Base-by-base conservation (phyloP, 1,284 basidiomycete genomes). In the Grifola frondosa region DNA sequence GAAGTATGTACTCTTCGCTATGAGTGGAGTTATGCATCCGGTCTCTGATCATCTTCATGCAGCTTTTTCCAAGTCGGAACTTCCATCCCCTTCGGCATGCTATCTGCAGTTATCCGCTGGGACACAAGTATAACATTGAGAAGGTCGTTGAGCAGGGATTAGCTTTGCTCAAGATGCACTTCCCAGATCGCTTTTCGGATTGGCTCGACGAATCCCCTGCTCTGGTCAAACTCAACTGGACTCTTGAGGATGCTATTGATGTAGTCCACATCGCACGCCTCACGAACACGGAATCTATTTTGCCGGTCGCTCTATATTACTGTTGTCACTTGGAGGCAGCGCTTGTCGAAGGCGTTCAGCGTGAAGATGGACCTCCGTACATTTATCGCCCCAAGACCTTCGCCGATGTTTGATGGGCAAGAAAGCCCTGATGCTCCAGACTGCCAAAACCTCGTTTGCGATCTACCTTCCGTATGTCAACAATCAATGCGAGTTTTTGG, bases 201-300 rank as follows among this genome's bases (percentile, higher is more conserved):
- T 38, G 38, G 38, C n/a, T n/a, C n/a, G 6, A 6, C 12, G 30
- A 33, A 13, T 13, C n/a, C 13, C 5, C 24, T 10, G 15, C 9
- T 3, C 26, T 22, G 22, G 3, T 4, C 1, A 37, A 30, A 16
- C 16, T 34, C 6, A 15, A 33, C 17, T 50, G 37, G 20, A 13
- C 24, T 8, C 17, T 15, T 10, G 16, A 4, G 7, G n/a, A 42
- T 16, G 26, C 34, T 4, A 44, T 48, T 15, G 42, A 40, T 4
- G 49, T 45, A 30, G 31, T 48, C 20, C 44, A 51, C 30, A 30
- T 48, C 25, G 45, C 46, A 10, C 45, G 46, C 1, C 30, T 45
- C 6, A 30, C 39, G 8, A 37, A 25, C 15, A 37, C 44, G 19
- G 22, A 11, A 7, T 19, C 30, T 4, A 5, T 49, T 1, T 35